Conservation (phyloP, 1,284 basidiomycete species). For the Ganoderma meredithae region DNA sequence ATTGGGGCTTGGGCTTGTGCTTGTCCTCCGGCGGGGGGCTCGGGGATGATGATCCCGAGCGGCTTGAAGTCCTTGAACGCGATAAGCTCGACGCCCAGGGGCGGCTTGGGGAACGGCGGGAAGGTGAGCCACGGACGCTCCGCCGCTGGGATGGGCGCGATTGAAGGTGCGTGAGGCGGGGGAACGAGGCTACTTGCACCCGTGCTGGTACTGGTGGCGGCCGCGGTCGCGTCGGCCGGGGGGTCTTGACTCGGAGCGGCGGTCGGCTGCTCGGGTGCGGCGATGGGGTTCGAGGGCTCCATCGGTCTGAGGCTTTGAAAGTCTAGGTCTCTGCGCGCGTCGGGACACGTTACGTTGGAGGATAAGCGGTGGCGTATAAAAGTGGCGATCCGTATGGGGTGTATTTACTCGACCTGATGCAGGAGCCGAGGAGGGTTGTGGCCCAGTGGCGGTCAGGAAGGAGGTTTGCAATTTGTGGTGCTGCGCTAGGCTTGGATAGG, state of each 20-base stretch:
- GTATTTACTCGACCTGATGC: background rate
- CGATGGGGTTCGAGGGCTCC: conserved; percentile 3
- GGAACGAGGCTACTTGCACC: background rate
- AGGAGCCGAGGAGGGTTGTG: background rate
- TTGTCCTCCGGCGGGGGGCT: background rate
- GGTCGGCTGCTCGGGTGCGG: conserved; percentile 9
- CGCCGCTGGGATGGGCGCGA: conserved; percentile 9
- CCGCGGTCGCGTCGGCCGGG: background rate
- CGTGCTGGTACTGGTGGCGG: background rate
- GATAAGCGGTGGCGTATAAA: conserved; percentile 2
- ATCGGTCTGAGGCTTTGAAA: background rate
- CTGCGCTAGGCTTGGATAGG: background rate
- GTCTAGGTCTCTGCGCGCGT: background rate
- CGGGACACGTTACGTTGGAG: conserved; percentile 7
- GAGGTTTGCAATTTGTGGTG: background rate
- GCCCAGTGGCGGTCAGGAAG: background rate
- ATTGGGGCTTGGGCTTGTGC: background rate
- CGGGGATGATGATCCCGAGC: conserved; percentile 58
- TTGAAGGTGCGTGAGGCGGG: background rate
- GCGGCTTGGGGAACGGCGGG: conserved; percentile 67
- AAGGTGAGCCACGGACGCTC: conserved; percentile 45
- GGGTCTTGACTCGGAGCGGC: conserved; percentile 4
- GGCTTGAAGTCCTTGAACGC: conserved; percentile 68
- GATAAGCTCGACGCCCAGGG: conserved; percentile 59
- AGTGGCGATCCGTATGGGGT: background rate